Base-by-base conservation (phyloP, 1,139 yeast species). In the Eremothecium sinecaudum region DNA sequence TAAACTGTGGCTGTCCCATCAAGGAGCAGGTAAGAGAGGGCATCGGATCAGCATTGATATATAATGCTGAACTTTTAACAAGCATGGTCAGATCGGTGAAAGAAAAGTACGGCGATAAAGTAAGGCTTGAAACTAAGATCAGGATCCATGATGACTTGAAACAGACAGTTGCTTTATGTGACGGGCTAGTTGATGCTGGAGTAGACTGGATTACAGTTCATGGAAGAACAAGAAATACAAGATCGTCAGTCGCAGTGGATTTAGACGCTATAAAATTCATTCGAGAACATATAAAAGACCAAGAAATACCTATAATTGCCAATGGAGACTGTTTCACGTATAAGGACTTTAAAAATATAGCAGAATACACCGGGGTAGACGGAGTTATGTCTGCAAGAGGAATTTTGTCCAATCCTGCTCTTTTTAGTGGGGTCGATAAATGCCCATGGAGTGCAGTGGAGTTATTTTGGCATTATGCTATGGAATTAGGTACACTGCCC, bases 301-400 rank as follows among this genome's bases (percentile, higher is more conserved):
- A 80, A 1, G 38, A 42, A 3, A 75, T 80, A 0, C 97, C 97
- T 0, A 87, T 92, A 0, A 79, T 90, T 10, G 96, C 98, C 2
- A 92, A 92, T 51, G 98, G 98, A 8, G 98, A 92, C 58, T 90
- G 94, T 47, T 81, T 80, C 48, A 58, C 72, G 1, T 61, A 75
- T 21, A 63, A 65, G 11, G 95, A 84, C 53, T 78, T 82, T 15
- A 47, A 63, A 21, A 55, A 57, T 15, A 86, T 87, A 20, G 73
- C 74, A 0, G 63, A 70, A 12, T 56, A 56, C 31, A 86, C 97
- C 0, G 80, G 80, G 1, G 86, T 75, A 21, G 92, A 84, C 52
- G 98, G 97, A 5, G 81, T 90, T 5, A 90, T 90, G 98, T 81
- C 97, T 1, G 98, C 84, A 1, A 64, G 98, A 44, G 98, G 98